Evolutionary conservation across 495 filamentous ascomycete species (phyloP).

Genomic region (Lasiosphaeria hispida): DNA sequence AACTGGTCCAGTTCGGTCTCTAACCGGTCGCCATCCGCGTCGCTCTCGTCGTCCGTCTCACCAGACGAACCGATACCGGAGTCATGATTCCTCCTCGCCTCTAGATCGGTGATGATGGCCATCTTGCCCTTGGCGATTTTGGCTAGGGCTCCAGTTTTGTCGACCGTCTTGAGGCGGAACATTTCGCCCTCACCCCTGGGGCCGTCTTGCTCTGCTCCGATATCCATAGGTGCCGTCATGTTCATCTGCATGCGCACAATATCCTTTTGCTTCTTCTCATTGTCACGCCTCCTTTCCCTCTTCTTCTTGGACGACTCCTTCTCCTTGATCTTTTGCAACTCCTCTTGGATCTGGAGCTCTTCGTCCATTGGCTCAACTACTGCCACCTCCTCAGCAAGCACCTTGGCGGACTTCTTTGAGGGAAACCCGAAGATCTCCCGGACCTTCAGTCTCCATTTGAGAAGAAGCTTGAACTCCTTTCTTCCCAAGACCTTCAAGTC

Average conservation of each 20-base stretch:
- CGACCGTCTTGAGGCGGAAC: constrained; percentile 77
- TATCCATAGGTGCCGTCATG: constrained; percentile 94
- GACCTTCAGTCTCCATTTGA: constrained; percentile 88
- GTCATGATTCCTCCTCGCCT: constrained; percentile 58
- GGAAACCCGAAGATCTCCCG: constrained; percentile 88
- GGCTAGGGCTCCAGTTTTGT: constrained; percentile 66
- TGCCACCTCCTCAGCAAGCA: constrained; percentile 66
- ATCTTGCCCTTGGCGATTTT: constrained; percentile 78
- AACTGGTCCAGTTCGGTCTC: constrained; percentile 81
- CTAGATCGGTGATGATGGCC: constrained; percentile 51
- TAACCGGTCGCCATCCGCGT: constrained; percentile 76
- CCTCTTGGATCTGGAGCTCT: constrained; percentile 82
- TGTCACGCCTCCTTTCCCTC: constrained; percentile 75
- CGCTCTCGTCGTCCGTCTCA: constrained; percentile 60
- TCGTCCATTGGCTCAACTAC: constrained; percentile 89
- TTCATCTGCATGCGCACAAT: constrained; percentile 92
- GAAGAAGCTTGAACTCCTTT: constrained; percentile 90
- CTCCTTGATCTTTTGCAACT: constrained; percentile 76
- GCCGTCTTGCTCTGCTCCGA: constrained; percentile 88
- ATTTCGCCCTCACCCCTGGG: constrained; percentile 73
- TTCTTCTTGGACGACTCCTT: constrained; percentile 72
- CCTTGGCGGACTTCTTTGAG: constrained; percentile 62
- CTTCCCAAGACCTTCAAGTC: constrained; percentile 90
- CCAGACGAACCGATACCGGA: constrained; percentile 53
- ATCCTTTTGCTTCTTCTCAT: constrained; percentile 86